Base-by-base conservation (phyloP, 2,329 filamentous ascomycete species). In the Diaporthe citri region DNA sequence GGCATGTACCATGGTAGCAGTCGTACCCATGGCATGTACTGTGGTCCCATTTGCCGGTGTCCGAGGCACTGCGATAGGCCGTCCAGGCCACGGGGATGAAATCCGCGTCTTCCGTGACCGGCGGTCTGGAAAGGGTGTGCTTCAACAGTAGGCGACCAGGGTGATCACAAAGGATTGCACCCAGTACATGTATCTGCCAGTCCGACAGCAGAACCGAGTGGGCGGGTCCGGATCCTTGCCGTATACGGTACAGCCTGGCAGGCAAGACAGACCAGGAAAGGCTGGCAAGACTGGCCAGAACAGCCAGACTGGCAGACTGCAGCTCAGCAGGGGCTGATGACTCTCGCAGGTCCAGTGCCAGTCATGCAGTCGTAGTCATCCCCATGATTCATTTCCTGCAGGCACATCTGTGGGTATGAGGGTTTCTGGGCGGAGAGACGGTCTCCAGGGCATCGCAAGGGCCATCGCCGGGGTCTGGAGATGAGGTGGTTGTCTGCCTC, bases 381-480 rank as follows among this genome's bases (percentile, higher is more conserved):
- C 5, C 43, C 60, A 66, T 66, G 60, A 48, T 66, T 66, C 60
- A 66, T 66, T 66, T 66, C 28, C 60, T 66, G 41, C 62, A 67
- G 62, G 62, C 62, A 36, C 31, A 28, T 25, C 46, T 52, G 64
- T 67, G 64, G 64, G 34, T 67, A 39, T 52, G 48, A 13, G 41
- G 28, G 25, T 48, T 48, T 34, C 62, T 66, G 25, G 43, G 60
- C 43, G 28, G 43, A 66, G 20, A 2, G 20, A 43, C 41, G 25
- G 25, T 15, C 25, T 39, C 12, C 36, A 39, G 36, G 25, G 13
- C 41, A 12, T 43, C 12, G 48, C 48, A n/a, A 51, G 48, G 48
- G 51, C 25, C 31, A 28, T 15, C 39, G 12, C 22, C 46, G 22
- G 34, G 64, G 46, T 4, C 46, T 52, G 64, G 64, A 67, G 64